Evolutionary conservation across 2,329 filamentous ascomycete genomes (phyloP).

Genomic region (Arachnopeziza araneosa): DNA sequence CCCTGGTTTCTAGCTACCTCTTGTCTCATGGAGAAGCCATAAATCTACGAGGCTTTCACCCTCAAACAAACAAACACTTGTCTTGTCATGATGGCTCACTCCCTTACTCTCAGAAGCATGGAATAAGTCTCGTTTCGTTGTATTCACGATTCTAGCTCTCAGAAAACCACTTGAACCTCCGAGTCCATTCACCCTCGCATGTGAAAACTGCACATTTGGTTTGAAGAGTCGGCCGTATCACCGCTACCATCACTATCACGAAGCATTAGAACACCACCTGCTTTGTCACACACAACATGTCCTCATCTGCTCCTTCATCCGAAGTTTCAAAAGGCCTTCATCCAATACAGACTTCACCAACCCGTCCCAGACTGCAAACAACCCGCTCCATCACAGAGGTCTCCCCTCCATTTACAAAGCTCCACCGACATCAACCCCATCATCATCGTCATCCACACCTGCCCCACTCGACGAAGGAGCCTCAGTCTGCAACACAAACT

Average conservation of each 20-base stretch:
- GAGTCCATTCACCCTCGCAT: background rate
- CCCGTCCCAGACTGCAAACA: constrained; percentile 45
- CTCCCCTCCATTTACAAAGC: constrained; percentile 14
- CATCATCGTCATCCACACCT: constrained; percentile 26
- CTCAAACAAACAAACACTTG: no score
- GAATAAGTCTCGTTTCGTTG: no score
- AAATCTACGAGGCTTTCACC: no score
- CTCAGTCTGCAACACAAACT: constrained; percentile 14
- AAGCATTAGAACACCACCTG: background rate
- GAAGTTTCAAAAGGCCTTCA: background rate
- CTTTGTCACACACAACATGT: background rate
- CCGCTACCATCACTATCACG: background rate
- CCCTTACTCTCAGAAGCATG: no score
- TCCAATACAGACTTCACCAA: background rate
- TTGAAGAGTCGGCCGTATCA: background rate
- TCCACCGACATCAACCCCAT: constrained; percentile 36
- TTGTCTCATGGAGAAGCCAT: no score
- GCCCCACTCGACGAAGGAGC: constrained; percentile 30
- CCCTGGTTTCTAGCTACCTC: no score
- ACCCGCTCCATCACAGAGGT: constrained; percentile 40
- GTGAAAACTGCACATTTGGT: background rate
- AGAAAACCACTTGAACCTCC: background rate
- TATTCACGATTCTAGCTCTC: no score
- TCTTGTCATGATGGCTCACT: no score
- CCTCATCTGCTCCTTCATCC: background rate